phyloP scores from a whole-genome alignment of 2,329 filamentous ascomycete genomes.

The Lachnellula hyalina region DNA sequence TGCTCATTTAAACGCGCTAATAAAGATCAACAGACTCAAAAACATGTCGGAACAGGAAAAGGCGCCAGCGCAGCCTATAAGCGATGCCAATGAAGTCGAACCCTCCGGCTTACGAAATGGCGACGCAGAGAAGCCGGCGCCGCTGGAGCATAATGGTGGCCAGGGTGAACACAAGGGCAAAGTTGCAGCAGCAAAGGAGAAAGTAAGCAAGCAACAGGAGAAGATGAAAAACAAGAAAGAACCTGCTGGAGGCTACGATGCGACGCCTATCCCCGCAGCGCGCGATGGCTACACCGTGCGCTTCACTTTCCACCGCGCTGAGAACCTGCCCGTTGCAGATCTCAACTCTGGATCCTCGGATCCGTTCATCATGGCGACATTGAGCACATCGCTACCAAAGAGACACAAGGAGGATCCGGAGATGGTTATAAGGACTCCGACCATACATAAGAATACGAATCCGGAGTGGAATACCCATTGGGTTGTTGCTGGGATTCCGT shows the following conservation, averaged over 20 bases:
- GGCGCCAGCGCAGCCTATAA: neutral
- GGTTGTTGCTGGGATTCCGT: constrained; percentile 82
- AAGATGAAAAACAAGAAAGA: constrained; percentile 29
- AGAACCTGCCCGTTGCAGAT: constrained; percentile 78
- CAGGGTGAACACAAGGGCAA: constrained; percentile 18
- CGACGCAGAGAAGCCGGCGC: constrained; percentile 2
- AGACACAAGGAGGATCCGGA: constrained; percentile 83
- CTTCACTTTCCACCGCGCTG: constrained; percentile 76
- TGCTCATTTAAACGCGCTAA: neutral
- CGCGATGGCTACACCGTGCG: constrained; percentile 78
- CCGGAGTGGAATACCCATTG: constrained; percentile 82
- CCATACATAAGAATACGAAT: constrained; percentile 64
- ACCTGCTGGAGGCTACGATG: constrained; percentile 65
- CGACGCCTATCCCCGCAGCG: constrained; percentile 68
- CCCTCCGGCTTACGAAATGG: neutral
- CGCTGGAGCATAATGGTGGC: neutral
- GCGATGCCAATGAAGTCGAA: neutral
- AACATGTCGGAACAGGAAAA: constrained; percentile 16
- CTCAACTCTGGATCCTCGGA: constrained; percentile 73
- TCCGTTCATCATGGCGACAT: constrained; percentile 73
- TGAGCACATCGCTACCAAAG: constrained; percentile 60
- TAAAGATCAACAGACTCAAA: neutral
- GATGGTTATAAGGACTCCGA: constrained; percentile 69
- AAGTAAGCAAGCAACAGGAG: constrained; percentile 27
- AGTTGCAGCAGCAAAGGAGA: constrained; percentile 23